Evolutionary conservation across 2,329 filamentous ascomycete genomes (phyloP).

Genomic region (Stagonosporopsis chrysanthemi): DNA sequence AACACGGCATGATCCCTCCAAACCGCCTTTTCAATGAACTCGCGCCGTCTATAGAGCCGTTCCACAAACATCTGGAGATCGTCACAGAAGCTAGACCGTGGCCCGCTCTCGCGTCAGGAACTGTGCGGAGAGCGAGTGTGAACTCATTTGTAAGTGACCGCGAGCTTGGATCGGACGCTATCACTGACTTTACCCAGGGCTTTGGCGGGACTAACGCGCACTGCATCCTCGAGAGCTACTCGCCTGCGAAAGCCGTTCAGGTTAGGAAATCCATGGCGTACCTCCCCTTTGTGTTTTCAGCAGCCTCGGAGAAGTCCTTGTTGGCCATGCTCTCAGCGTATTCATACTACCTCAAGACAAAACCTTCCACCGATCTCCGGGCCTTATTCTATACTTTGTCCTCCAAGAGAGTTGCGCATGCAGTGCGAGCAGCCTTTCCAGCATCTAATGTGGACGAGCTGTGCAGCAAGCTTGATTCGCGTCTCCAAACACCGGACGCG

Average conservation of each 20-base stretch:
- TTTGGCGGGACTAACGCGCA: conserved; percentile 38
- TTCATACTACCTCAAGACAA: neutral
- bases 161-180: neutral
- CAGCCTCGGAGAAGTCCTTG: conserved; percentile 5
- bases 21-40: conserved; percentile 44
- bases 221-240: conserved; percentile 29
- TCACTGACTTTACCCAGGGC: conserved; percentile 5
- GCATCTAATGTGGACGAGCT: neutral
- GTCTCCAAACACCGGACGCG: neutral
- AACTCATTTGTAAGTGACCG: conserved; percentile 21
- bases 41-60: conserved; percentile 40
- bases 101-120: conserved; percentile 16
- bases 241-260: neutral
- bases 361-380: neutral
- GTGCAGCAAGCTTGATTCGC: neutral
- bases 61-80: conserved; percentile 23
- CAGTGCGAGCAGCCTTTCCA: neutral
- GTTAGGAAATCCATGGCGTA: neutral
- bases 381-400: conserved; percentile 7
- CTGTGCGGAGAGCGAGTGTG: conserved; percentile 25
- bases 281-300: conserved; percentile 18
- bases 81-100: conserved; percentile 13
- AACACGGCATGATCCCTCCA: conserved; percentile 35
- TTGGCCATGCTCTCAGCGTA: neutral
- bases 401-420: neutral